These are phyloP conservation scores for Penicillium sclerotiorum DNA, from an alignment of 2,329 filamentous ascomycete species.

Conservation along the genomic window DNA sequence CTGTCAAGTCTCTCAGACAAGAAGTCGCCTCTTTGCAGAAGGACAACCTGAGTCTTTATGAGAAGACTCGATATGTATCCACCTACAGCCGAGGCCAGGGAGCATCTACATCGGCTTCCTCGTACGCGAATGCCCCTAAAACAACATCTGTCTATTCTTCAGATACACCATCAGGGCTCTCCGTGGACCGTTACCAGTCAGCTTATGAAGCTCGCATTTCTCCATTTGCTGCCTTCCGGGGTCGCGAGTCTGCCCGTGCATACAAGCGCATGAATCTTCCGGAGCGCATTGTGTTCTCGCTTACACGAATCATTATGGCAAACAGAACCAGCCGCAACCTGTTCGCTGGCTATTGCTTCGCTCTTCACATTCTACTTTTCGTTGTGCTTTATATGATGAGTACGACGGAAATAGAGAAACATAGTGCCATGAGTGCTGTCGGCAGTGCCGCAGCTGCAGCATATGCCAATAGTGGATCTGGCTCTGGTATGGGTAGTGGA, in stretches of 20 bases:
- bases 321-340: constrained; percentile 89
- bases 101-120: constrained; percentile 64
- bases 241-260: constrained; percentile 86
- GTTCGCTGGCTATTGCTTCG: constrained; percentile 89
- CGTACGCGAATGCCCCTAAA: constrained; percentile 68
- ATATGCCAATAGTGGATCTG: constrained; percentile 17
- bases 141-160: constrained; percentile 67
- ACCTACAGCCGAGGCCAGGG: constrained; percentile 78
- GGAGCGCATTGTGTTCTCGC: constrained; percentile 84
- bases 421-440: constrained; percentile 59
- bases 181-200: constrained; percentile 81
- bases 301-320: constrained; percentile 87
- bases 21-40: constrained; percentile 92
- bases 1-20: constrained; percentile 81
- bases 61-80: constrained; percentile 95
- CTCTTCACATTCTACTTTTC: constrained; percentile 85
- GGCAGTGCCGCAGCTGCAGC: constrained; percentile 45
- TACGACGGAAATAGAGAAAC: constrained; percentile 65
- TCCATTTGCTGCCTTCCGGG: constrained; percentile 92
- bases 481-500: background rate
- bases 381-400: constrained; percentile 84
- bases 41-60: constrained; percentile 93
- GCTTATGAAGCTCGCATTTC: constrained; percentile 95
- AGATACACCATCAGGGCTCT: constrained; percentile 64
- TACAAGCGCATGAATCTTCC: constrained; percentile 92